A percentile compares a stretch with the other conserved stretches of the same genome.
Conservation (phyloP, 306 rosid genomes). For the Potentilla sterilis region DNA sequence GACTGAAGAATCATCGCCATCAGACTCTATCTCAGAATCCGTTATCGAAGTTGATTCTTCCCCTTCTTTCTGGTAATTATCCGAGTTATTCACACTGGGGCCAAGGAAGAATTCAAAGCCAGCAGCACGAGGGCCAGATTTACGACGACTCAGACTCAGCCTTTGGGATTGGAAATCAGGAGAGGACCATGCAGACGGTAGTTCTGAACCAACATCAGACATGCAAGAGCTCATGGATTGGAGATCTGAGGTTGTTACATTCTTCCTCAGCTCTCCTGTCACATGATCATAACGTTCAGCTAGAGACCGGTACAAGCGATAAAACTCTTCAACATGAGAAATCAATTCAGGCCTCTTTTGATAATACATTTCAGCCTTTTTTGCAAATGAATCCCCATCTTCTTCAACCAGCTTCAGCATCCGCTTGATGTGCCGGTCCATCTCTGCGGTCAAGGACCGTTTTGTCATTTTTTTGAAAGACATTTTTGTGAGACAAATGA, state of each 20-base stretch:
- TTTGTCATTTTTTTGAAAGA: slow-evolving; percentile 43
- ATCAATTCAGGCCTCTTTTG: slow-evolving; percentile 88
- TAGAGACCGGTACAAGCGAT: slow-evolving; percentile 75
- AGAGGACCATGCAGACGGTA: slow-evolving; percentile 43
- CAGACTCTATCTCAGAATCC: slow-evolving; percentile 87
- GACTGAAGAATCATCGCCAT: slow-evolving; percentile 86
- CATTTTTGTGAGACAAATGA: slow-evolving; percentile 34
- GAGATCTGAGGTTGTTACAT: slow-evolving; percentile 67
- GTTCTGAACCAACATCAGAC: slow-evolving; percentile 72
- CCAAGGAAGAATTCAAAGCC: slow-evolving; percentile 97
- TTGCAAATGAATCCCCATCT: slow-evolving; percentile 95
- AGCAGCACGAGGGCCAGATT: slow-evolving; percentile 72
- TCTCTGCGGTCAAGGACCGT: slow-evolving; percentile 58
- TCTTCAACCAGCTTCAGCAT: slow-evolving; percentile 94
- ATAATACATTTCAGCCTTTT: slow-evolving; percentile 94
- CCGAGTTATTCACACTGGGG: slow-evolving; percentile 57
- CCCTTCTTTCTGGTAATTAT: slow-evolving; percentile 66
- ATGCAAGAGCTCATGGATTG: slow-evolving; percentile 76
- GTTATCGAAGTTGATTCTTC: slow-evolving; percentile 79
- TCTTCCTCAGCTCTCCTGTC: slow-evolving; percentile 76
- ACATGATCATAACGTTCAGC: slow-evolving; percentile 95
- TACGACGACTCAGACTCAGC: slow-evolving; percentile 45
- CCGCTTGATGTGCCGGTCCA: slow-evolving; percentile 77
- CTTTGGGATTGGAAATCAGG: slow-evolving; percentile 38
- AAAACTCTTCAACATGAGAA: slow-evolving; percentile 83